These are phyloP conservation scores for Clonostachys solani DNA, from an alignment of 2,329 filamentous ascomycete species.

Conservation along the genomic window DNA sequence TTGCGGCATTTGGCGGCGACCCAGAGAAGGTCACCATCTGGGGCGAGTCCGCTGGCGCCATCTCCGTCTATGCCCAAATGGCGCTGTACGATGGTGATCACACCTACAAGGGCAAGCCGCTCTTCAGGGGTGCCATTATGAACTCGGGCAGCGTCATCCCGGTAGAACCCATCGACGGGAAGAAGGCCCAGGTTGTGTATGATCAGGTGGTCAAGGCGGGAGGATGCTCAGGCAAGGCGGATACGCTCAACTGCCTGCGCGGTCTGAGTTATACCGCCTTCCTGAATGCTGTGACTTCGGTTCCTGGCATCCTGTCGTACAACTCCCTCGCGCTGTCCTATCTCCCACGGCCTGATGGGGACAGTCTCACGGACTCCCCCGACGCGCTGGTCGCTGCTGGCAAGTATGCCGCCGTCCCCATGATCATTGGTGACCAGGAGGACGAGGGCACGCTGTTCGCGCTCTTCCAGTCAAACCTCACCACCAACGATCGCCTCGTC, in stretches of 20 bases:
- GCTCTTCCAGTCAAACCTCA: conserved; percentile 53
- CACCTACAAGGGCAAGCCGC: conserved; percentile 44
- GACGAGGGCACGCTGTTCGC: conserved; percentile 64
- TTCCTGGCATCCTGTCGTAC: conserved; percentile 53
- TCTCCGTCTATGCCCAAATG: conserved; percentile 61
- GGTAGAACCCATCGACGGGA: conserved; percentile 45
- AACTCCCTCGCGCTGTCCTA: conserved; percentile 55
- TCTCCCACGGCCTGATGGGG: conserved; percentile 56
- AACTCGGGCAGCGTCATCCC: conserved; percentile 49
- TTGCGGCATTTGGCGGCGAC: conserved; percentile 62
- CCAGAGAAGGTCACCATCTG: conserved; percentile 60
- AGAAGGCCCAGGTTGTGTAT: conserved; percentile 52
- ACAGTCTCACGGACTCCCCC: conserved; percentile 44
- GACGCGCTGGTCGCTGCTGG: conserved; percentile 41
- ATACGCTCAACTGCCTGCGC: conserved; percentile 52
- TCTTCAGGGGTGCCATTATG: conserved; percentile 66
- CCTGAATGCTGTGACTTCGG: conserved; percentile 52
- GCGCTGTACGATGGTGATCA: conserved; percentile 56
- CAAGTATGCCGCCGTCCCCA: conserved; percentile 52
- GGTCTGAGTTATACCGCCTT: conserved; percentile 42
- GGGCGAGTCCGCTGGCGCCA: conserved; percentile 56
- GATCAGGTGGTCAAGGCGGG: conserved; percentile 43
- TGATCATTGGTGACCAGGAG: conserved; percentile 61
- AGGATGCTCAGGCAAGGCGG: conserved; percentile 45
- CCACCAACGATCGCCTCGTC: conserved; percentile 44